A percentile compares a stretch with the other conserved stretches of the same genome.
These are phyloP conservation scores for Cladophialophora yegresii DNA, from an alignment of 2,329 filamentous ascomycete genomes.

Conservation along the genomic window DNA sequence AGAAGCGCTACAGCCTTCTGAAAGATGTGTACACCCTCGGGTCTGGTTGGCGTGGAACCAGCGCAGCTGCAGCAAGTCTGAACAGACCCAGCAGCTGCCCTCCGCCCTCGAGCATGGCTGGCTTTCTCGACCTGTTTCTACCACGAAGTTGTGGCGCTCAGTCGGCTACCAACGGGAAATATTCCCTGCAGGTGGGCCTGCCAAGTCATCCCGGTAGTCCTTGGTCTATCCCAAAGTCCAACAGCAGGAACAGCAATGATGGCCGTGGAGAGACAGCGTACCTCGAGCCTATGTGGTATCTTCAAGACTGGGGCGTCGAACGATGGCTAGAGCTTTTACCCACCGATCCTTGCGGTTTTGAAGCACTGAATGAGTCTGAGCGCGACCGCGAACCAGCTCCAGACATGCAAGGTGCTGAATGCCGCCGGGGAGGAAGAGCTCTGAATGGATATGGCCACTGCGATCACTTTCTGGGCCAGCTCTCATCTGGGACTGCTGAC, in stretches of 20 bases:
- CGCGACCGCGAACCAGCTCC: not conserved
- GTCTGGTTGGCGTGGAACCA: not conserved
- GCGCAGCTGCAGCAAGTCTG: not conserved
- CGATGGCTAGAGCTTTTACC: not conserved
- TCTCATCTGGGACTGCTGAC: not conserved
- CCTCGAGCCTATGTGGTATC: not conserved
- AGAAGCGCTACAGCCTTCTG: not conserved
- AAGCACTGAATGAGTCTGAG: not conserved
- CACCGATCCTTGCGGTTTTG: not conserved
- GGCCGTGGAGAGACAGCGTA: too few relatives aligned
- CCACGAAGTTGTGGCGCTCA: not conserved
- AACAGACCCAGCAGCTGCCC: not conserved
- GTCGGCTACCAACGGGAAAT: slow-evolving; percentile 1
- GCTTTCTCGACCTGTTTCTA: not conserved
- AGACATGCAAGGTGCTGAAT: not conserved
- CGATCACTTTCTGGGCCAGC: not conserved
- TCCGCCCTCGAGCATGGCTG: not conserved
- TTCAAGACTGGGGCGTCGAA: not conserved
- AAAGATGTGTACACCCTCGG: not conserved
- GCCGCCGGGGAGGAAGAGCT: not conserved
- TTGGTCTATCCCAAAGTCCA: not conserved
- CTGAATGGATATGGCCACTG: not conserved
- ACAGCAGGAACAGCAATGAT: not conserved
- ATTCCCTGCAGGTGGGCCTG: not conserved
- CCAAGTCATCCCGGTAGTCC: not conserved